Evolutionary conservation across 2,329 filamentous ascomycete genomes (phyloP).

Genomic region (Colletotrichum plurivorum): DNA sequence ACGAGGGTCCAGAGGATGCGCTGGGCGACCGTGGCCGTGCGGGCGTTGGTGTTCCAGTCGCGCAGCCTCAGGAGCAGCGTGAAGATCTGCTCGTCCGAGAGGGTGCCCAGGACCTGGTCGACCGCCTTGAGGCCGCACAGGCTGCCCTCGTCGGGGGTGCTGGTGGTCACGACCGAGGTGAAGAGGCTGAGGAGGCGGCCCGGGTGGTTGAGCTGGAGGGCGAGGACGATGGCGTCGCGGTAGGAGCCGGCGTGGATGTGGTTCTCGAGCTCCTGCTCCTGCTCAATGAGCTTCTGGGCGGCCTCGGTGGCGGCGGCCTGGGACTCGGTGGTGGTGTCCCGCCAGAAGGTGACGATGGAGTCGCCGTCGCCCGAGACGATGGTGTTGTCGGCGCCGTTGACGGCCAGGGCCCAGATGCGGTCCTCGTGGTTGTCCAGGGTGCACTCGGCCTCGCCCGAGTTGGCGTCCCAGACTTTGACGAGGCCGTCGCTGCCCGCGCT

Average conservation of each 20-base stretch:
- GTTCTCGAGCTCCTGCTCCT: constrained; percentile 95
- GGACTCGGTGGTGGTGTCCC: constrained; percentile 88
- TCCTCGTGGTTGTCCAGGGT: constrained; percentile 98
- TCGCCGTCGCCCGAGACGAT: constrained; percentile 94
- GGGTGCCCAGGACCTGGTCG: constrained; percentile 83
- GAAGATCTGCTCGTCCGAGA: constrained; percentile 90
- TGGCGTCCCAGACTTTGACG: constrained; percentile 96
- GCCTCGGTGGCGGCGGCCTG: constrained; percentile 81
- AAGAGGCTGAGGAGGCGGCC: constrained; percentile 88
- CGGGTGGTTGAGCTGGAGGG: constrained; percentile 94
- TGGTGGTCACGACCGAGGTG: constrained; percentile 79
- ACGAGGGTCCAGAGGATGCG: constrained; percentile 85
- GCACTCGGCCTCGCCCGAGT: constrained; percentile 85
- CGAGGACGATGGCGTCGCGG: constrained; percentile 91
- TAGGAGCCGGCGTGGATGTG: constrained; percentile 91
- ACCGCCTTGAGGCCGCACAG: constrained; percentile 78
- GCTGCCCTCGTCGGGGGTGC: constrained; percentile 72
- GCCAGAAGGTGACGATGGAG: constrained; percentile 95
- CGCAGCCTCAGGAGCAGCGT: constrained; percentile 84
- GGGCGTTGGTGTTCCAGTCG: constrained; percentile 98
- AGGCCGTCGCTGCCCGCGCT: constrained; percentile 94
- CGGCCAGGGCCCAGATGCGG: constrained; percentile 90
- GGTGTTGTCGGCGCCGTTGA: constrained; percentile 77
- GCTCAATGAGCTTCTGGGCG: constrained; percentile 85
- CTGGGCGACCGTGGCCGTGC: constrained; percentile 88